A percentile compares a stretch with the other conserved stretches of the same genome.
These are phyloP conservation scores for Apiotrichum laibachii DNA, from an alignment of 1,284 basidiomycete species.

Conservation along the genomic window DNA sequence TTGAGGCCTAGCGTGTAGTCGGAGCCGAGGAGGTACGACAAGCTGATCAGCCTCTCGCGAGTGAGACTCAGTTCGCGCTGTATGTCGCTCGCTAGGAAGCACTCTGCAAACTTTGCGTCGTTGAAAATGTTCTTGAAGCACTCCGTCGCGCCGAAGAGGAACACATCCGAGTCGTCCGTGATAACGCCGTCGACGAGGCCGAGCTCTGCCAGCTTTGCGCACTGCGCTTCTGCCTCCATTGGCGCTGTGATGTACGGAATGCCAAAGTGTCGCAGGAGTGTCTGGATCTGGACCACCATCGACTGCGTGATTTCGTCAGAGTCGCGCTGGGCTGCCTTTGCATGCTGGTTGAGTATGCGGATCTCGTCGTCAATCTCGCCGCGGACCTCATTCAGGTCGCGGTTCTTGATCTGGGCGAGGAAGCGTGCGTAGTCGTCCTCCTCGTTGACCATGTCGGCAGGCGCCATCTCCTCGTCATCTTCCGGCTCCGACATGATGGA, in stretches of 20 bases:
- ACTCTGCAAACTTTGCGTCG: slow-evolving; percentile 96
- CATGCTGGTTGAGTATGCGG: slow-evolving; percentile 71
- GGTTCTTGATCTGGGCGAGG: slow-evolving; percentile 81
- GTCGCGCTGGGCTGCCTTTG: slow-evolving; percentile 83
- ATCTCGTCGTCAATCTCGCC: slow-evolving; percentile 93
- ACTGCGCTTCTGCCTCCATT: slow-evolving; percentile 99
- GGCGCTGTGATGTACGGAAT: slow-evolving; percentile 98
- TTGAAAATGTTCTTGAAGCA: slow-evolving; percentile 99
- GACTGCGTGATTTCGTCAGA: slow-evolving; percentile 92
- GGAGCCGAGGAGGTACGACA: slow-evolving; percentile 92
- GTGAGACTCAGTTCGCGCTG: slow-evolving; percentile 84
- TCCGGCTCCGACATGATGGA: slow-evolving; percentile 26
- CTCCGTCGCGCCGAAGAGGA: slow-evolving; percentile 88
- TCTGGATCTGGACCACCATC: slow-evolving; percentile 95
- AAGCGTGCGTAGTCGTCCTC: slow-evolving; percentile 89
- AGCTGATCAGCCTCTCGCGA: slow-evolving; percentile 76
- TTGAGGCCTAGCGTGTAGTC: slow-evolving; percentile 97
- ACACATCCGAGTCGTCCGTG: slow-evolving; percentile 98
- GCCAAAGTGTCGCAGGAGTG: slow-evolving; percentile 87
- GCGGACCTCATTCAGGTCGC: slow-evolving; percentile 73
- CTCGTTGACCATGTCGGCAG: slow-evolving; percentile 66
- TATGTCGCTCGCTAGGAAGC: slow-evolving; percentile 82
- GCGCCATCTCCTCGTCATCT: slow-evolving; percentile 61
- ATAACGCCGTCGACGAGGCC: slow-evolving; percentile 94
- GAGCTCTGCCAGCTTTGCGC: slow-evolving; percentile 81